Evolutionary conservation across 352 stramenopile genomes (phyloP).

Genomic region (Phytophthora kernoviae): DNA sequence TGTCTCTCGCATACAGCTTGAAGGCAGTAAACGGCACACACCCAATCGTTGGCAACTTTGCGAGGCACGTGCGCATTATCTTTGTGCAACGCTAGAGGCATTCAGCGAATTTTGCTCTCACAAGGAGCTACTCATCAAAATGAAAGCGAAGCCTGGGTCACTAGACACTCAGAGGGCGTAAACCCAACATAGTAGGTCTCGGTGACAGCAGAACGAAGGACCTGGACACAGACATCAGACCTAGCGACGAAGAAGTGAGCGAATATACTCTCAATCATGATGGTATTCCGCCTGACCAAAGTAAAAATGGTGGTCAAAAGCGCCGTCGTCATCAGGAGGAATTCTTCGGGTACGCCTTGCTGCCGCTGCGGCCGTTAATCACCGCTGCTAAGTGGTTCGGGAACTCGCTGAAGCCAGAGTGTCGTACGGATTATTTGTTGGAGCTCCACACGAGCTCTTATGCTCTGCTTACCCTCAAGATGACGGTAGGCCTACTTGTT

Average conservation of each 20-base stretch:
- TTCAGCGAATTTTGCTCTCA: slow-evolving; percentile 74
- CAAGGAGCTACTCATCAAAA: slow-evolving; percentile 70
- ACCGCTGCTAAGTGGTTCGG: slow-evolving; percentile 63
- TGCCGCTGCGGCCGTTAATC: slow-evolving; percentile 61
- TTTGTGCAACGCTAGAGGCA: slow-evolving; percentile 63
- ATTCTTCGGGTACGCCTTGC: slow-evolving; percentile 59
- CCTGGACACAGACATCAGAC: not conserved
- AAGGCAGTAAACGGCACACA: slow-evolving; percentile 82
- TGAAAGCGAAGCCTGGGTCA: slow-evolving; percentile 44
- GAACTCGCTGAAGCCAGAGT: slow-evolving; percentile 54
- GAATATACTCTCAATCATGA: not conserved
- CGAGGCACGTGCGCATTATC: slow-evolving; percentile 73
- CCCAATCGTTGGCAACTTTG: slow-evolving; percentile 85
- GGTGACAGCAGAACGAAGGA: not conserved
- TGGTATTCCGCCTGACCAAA: not conserved
- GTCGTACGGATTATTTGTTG: slow-evolving; percentile 64
- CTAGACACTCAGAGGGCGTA: not conserved
- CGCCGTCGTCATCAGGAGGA: slow-evolving; percentile 21
- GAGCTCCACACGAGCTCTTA: slow-evolving; percentile 65
- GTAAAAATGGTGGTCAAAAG: not conserved
- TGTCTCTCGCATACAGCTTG: slow-evolving; percentile 60
- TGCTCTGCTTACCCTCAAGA: slow-evolving; percentile 73
- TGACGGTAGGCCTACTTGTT: slow-evolving; percentile 72
- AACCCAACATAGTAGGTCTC: not conserved
- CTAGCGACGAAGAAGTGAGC: not conserved